phyloP scores from a whole-genome alignment of 805 yeast species.

The Candida germanica region DNA sequence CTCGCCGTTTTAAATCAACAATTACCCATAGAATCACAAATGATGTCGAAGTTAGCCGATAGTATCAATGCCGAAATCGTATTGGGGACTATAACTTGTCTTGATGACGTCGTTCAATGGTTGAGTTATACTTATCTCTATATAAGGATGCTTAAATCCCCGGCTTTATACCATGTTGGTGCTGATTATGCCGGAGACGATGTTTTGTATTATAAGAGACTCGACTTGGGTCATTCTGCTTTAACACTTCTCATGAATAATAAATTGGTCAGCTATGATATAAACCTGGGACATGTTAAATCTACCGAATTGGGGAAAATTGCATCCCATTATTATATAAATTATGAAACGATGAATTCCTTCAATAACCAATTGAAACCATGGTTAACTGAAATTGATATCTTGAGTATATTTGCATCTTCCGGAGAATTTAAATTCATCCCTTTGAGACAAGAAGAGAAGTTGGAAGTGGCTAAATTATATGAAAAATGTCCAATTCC shows the following conservation, averaged over 20 bases:
- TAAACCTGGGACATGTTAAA: constrained; percentile 34
- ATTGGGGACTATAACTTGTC: constrained; percentile 56
- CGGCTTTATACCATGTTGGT: constrained; percentile 73
- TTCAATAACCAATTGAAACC: constrained; percentile 65
- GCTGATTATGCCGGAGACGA: constrained; percentile 55
- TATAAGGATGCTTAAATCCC: constrained; percentile 73
- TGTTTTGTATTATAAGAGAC: constrained; percentile 48
- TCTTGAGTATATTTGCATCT: constrained; percentile 70
- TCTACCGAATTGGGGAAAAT: constrained; percentile 72
- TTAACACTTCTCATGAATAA: constrained; percentile 53
- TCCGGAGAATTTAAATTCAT: constrained; percentile 85
- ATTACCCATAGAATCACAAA: constrained; percentile 87
- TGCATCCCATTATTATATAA: constrained; percentile 83
- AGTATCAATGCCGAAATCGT: constrained; percentile 84
- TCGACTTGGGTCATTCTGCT: constrained; percentile 76
- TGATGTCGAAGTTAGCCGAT: constrained; percentile 69
- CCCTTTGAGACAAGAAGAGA: constrained; percentile 86
- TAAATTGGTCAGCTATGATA: constrained; percentile 60
- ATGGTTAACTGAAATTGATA: constrained; percentile 64
- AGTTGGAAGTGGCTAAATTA: constrained; percentile 64
- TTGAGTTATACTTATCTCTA: constrained; percentile 72
- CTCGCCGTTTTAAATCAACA: constrained; percentile 89
- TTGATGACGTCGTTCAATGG: constrained; percentile 78
- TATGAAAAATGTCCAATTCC: constrained; percentile 83
- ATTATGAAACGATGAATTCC: constrained; percentile 64